Base-by-base conservation (phyloP, 345 rosid genomes). In the Raphanus raphanistrum region DNA sequence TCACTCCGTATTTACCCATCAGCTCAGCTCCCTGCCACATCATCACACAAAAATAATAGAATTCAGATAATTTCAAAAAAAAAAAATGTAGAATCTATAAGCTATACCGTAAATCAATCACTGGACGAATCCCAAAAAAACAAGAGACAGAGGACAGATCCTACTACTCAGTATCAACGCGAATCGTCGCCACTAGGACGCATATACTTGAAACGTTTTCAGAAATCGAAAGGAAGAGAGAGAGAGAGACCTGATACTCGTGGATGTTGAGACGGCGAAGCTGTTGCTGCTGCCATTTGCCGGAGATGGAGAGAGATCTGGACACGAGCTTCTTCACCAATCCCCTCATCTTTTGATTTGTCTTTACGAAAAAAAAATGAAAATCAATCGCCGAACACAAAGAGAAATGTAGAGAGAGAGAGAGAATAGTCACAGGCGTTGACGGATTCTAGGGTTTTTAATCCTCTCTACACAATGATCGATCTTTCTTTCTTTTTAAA, bases 251-350 rank as follows among this genome's bases (percentile, higher is more conserved):
- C 99, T 92, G 98, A 80, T 89, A 91, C 78, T 96, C 98, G 81
- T 93, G 98, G 88, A 96, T 84, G 83, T 96, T 96, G 82, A 96
- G 97, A 76, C 92, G 97, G 68, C 99, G 98, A 82, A 93, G 93
- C 81, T 96, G 99, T 75, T 93, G 98, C 60, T 89, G 92, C 73
- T 96, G 98, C 88, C 92, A 88, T 85, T 84, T 87, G 0, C 93
- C 94, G 80, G 88, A 91, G 76, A 90, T 85, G 75, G 95, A 82
- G 76, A 93, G 93, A 54, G 97, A 85, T 75, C 90, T 85, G 29
- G 90, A 86, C 35, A 80, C 93, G 62, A 96, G 88, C 79, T 88
- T 89, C 86, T 88, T 90, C 70, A 90, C 63, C 80, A 86, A 79
- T 76, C 93, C 96, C 77, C 97, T 90, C 95, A 93, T 88, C 68